A percentile compares a stretch with the other conserved stretches of the same genome.
phyloP scores from a whole-genome alignment of 1,284 basidiomycete genomes.

The Sporisorium scitamineum region DNA sequence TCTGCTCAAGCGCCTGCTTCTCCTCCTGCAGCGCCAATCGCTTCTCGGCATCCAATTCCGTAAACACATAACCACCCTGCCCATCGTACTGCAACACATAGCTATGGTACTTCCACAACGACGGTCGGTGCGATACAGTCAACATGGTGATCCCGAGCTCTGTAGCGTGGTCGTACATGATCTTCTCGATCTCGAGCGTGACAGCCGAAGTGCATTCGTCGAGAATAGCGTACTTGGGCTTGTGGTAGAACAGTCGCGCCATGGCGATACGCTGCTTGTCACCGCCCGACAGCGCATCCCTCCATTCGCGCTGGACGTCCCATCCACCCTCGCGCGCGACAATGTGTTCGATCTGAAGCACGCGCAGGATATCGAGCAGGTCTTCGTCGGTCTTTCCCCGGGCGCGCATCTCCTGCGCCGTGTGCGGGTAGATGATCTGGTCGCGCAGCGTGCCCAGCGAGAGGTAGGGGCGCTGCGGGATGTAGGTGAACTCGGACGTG shows the following conservation, averaged over 20 bases:
- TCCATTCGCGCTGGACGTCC: conserved; percentile 89
- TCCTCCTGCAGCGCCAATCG: conserved; percentile 92
- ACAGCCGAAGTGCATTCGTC: conserved; percentile 97
- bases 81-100: conserved; percentile 80
- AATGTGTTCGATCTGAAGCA: conserved; percentile 87
- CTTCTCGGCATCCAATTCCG: conserved; percentile 89
- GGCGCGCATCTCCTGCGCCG: conserved; percentile 72
- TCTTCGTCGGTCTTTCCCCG: conserved; percentile 75
- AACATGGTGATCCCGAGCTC: conserved; percentile 69
- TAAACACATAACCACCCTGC: conserved; percentile 77
- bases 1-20: conserved; percentile 73
- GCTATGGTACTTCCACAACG: conserved; percentile 91
- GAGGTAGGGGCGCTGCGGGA: conserved; percentile 95
- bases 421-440: conserved; percentile 86
- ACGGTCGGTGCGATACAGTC: conserved; percentile 74
- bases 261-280: conserved; percentile 86
- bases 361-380: conserved; percentile 78
- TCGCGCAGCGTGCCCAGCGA: conserved; percentile 92
- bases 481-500: conserved; percentile 89
- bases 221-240: conserved; percentile 94
- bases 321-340: conserved; percentile 97
- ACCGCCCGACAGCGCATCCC: conserved; percentile 87
- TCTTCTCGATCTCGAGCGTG: conserved; percentile 88
- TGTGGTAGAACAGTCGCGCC: conserved; percentile 95
- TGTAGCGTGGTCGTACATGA: conserved; percentile 96